These are phyloP conservation scores for Candida hungchunana DNA, from an alignment of 805 yeast genomes.

Conservation along the genomic window DNA sequence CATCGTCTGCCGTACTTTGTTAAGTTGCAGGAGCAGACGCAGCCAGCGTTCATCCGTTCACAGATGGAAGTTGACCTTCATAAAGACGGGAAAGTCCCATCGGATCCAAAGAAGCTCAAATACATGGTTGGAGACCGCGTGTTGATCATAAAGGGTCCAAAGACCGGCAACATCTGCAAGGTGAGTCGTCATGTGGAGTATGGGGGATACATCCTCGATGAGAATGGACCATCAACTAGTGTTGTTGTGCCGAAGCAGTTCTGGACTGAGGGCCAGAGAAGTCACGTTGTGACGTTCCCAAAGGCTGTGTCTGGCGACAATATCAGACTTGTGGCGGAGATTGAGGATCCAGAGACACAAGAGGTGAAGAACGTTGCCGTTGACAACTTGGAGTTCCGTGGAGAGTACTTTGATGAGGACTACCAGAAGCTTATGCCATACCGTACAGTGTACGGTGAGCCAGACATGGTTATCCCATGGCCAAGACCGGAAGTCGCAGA, in stretches of 20 bases:
- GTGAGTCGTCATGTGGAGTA: slow-evolving; percentile 56
- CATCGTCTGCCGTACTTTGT: slow-evolving; percentile 28
- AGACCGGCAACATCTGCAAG: slow-evolving; percentile 70
- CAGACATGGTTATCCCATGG: slow-evolving; percentile 79
- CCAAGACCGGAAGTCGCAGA: slow-evolving; percentile 62
- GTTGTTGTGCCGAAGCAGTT: slow-evolving; percentile 65
- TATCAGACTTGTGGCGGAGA: slow-evolving; percentile 73
- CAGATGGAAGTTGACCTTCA: slow-evolving; percentile 29
- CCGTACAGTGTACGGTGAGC: slow-evolving; percentile 69
- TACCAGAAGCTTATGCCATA: slow-evolving; percentile 71
- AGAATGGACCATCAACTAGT: slow-evolving; percentile 60
- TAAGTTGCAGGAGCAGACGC: slow-evolving; percentile 28
- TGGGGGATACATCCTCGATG: slow-evolving; percentile 60
- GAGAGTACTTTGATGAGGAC: slow-evolving; percentile 67
- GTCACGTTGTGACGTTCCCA: slow-evolving; percentile 71
- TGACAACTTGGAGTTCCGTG: slow-evolving; percentile 63
- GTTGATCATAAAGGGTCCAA: slow-evolving; percentile 62
- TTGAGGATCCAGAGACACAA: slow-evolving; percentile 60
- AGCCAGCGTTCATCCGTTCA: slow-evolving; percentile 36
- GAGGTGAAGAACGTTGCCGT: slow-evolving; percentile 69
- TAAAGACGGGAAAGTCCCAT: slow-evolving; percentile 32
- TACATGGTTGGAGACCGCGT: slow-evolving; percentile 76
- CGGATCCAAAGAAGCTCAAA: slow-evolving; percentile 50
- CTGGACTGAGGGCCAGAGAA: slow-evolving; percentile 69
- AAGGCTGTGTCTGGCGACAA: slow-evolving; percentile 53